These are phyloP conservation scores for Fragosphaeria purpurea DNA, from an alignment of 2,329 filamentous ascomycete species.

Conservation along the genomic window DNA sequence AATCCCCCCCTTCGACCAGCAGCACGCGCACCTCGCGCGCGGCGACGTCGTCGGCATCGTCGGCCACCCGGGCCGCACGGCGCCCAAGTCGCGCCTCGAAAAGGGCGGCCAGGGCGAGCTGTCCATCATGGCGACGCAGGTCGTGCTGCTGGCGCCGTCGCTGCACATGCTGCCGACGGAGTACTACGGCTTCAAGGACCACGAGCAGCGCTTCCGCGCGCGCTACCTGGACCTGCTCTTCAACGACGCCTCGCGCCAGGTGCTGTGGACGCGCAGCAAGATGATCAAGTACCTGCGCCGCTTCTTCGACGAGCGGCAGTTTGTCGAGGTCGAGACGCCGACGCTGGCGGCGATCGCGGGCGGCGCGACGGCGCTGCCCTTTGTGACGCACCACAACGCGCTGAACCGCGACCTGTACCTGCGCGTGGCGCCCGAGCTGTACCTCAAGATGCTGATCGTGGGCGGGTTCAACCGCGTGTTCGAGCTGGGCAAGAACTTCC, in stretches of 20 bases:
- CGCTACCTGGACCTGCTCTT: slow-evolving; percentile 94
- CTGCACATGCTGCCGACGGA: slow-evolving; percentile 83
- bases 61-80: slow-evolving; percentile 75
- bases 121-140: slow-evolving; percentile 81
- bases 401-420: slow-evolving; percentile 90
- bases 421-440: slow-evolving; percentile 89
- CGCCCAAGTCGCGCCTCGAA: slow-evolving; percentile 78
- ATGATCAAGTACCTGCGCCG: slow-evolving; percentile 81
- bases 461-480: slow-evolving; percentile 92
- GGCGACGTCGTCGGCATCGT: slow-evolving; percentile 89
- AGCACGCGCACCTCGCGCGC: slow-evolving; percentile 80
- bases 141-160: slow-evolving; percentile 75
- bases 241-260: slow-evolving; percentile 77
- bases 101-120: slow-evolving; percentile 77
- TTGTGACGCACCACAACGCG: slow-evolving; percentile 93
- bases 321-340: slow-evolving; percentile 90
- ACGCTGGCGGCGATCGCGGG: slow-evolving; percentile 97
- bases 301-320: slow-evolving; percentile 81
- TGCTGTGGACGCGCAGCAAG: slow-evolving; percentile 76
- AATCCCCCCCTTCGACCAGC: slow-evolving; percentile 59
- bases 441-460: slow-evolving; percentile 92
- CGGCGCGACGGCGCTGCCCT: slow-evolving; percentile 90
- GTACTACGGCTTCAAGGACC: slow-evolving; percentile 90
- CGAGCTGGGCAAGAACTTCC: slow-evolving; percentile 90
- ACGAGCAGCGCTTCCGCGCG: slow-evolving; percentile 87